Evolutionary conservation across 1,284 basidiomycete genomes (phyloP), one percentile per base, ranked within the genome.

Genomic region (Stereum hirsutum): DNA sequence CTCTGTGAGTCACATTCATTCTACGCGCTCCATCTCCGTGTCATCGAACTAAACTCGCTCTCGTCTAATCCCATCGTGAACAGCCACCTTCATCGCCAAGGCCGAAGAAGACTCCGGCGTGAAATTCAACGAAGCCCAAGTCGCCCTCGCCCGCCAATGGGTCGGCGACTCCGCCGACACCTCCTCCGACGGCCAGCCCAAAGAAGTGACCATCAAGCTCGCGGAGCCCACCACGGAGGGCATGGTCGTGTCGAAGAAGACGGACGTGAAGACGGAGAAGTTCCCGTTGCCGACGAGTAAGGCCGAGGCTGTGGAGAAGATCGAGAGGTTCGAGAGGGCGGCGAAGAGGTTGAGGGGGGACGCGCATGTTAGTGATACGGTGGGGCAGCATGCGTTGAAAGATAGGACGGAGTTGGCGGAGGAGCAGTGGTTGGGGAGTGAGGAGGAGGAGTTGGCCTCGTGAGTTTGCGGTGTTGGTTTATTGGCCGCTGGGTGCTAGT

Each of bases 61-160:
- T 45, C 14, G 21, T 27, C 33, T 8, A 37, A 5, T 12, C 20
- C 19, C n/a, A n/a, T n/a, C n/a, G n/a, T n/a, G n/a, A n/a, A 32
- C 49, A 78, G 74, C 57, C 4, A 69, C 72, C 0, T 70, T 75
- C 54, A 84, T 92, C 57, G 62, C 70, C 41, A 53, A 75, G 51
- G 87, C 89, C 72, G 86, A 94, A 59, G 57, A 74, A 47, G 66
- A 71, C 52, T 85, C 84, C 2, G 86, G 87, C 0, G 75, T 96
- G 43, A 76, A 75, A 25, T 96, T 90, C 71, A 75, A 82, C 52
- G 66, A 91, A 57, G 90, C 90, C 0, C 87, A 92, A 62, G 82
- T 91, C 10, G 93, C 93, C 0, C 75, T 91, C 12, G 81, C 88
- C 4, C 80, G 85, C n/a, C 67, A 85, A 51, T 93, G 85, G 78